Evolutionary conservation across 1,284 basidiomycete species (phyloP), one percentile per base, ranked within the genome.

Genomic region (Ganoderma meredithae): DNA sequence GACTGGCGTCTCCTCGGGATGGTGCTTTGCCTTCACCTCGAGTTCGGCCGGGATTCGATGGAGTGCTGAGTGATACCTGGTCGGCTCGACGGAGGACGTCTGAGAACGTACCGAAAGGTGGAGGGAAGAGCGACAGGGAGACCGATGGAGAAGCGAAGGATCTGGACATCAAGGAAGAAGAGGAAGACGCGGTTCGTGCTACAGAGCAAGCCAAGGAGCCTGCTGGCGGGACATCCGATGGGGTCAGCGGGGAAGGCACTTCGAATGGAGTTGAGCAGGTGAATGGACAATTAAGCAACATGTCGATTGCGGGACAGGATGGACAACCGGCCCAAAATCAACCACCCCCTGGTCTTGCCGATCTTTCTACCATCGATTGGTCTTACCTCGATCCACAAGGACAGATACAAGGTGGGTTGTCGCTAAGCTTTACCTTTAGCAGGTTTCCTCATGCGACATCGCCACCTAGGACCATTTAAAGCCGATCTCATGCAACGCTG

Each of bases 401-500:
- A 40, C 89, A 93, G 72, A 83, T 97, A 60, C 96, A 98, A 88
- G 96, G 96, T 90, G 73, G 73, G 82, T 70, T 17, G 4, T 65
- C 33, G 27, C 49, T 49, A 27, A 60, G 60, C 9, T 19, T 27
- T 40, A 15, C 17, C 25, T 60, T 33, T 44, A 17, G 49, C 61
- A 66, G 63, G 55, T 49, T 65, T 19, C 58, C 61, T 69, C 60
- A 71, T 40, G 43, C 55, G 33, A 43, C 40, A 19, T 40, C 56
- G 43, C 60, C 71, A 66, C 70, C 2, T 71, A 96, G 95, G 96
- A 63, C 97, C 97, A 1, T 99, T 99, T 85, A 86, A 87, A 53
- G 95, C 94, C 33, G 88, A 92, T 71, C 79, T 94, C 69, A 99
- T 99, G 97, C 96, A 99, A 82, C 95, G 95, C 74, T 99, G 97